A percentile compares a stretch with the other conserved stretches of the same genome.
These are phyloP conservation scores for Lachnellula arida DNA, from an alignment of 2,329 filamentous ascomycete species.

Conservation along the genomic window DNA sequence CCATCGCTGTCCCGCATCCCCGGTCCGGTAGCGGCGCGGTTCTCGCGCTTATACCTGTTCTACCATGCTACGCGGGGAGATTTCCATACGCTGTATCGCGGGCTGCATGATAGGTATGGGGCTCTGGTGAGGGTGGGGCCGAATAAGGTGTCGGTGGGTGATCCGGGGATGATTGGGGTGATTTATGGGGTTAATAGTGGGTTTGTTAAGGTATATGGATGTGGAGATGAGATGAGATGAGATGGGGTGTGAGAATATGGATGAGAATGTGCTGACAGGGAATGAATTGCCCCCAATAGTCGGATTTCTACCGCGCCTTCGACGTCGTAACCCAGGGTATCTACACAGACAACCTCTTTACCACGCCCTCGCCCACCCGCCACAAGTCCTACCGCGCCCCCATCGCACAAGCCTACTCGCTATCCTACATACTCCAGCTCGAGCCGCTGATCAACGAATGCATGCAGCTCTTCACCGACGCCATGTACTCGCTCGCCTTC, in stretches of 20 bases:
- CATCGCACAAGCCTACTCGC: neutral
- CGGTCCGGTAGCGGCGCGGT: neutral
- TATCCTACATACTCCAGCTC: neutral
- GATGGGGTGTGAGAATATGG: too few relatives aligned
- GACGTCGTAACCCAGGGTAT: neutral
- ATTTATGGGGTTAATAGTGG: neutral
- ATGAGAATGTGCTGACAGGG: neutral
- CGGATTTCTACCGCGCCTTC: neutral
- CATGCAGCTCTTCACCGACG: neutral
- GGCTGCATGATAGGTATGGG: neutral
- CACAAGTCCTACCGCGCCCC: neutral
- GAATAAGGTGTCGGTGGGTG: neutral
- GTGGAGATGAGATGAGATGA: neutral
- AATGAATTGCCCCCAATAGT: neutral
- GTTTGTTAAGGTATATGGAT: neutral
- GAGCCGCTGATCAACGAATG: neutral
- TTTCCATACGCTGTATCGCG: neutral
- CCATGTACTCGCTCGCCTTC: neutral
- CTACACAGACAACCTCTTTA: neutral
- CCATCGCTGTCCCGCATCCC: neutral
- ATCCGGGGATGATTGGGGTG: neutral
- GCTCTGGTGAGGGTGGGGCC: neutral
- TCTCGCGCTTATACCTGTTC: neutral
- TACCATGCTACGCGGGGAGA: neutral
- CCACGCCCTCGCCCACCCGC: neutral